A percentile compares a stretch with the other conserved stretches of the same genome.
Conservation (phyloP, 495 filamentous ascomycete species). For the Daldinia decipiens region DNA sequence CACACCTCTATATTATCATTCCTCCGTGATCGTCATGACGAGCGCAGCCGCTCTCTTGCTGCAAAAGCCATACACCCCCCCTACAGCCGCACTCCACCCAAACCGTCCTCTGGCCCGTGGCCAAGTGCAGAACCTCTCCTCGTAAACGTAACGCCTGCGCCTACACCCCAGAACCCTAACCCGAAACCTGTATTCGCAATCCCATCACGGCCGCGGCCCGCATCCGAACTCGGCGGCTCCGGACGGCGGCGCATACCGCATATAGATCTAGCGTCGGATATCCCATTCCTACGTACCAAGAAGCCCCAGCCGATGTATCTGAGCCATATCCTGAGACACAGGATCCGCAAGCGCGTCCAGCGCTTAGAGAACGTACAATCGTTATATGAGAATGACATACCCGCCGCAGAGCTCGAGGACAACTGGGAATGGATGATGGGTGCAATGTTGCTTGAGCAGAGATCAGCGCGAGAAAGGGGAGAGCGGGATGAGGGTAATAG, state of each 20-base stretch:
- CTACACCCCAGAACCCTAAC: conserved; percentile 42
- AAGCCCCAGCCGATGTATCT: conserved; percentile 74
- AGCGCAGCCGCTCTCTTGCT: conserved; percentile 43
- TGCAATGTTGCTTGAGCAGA: conserved; percentile 27
- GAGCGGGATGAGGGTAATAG: too few species aligned
- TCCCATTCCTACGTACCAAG: conserved; percentile 76
- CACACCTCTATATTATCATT: conserved; percentile 48
- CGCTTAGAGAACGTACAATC: conserved; percentile 42
- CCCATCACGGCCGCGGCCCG: conserved; percentile 57
- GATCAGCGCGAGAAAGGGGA: neutral
- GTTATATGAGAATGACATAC: conserved; percentile 43
- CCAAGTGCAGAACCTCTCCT: conserved; percentile 48
- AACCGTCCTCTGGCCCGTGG: conserved; percentile 21
- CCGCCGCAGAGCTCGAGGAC: conserved; percentile 67
- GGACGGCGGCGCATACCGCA: conserved; percentile 69
- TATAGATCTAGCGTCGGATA: conserved; percentile 64
- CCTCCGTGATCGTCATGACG: conserved; percentile 48
- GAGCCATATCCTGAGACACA: conserved; percentile 65
- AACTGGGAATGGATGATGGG: conserved; percentile 61
- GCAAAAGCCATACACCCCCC: conserved; percentile 26
- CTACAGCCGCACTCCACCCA: conserved; percentile 18
- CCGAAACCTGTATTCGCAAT: conserved; percentile 55
- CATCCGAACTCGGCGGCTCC: conserved; percentile 53
- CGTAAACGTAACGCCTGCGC: conserved; percentile 41
- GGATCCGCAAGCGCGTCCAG: conserved; percentile 52